phyloP scores from a whole-genome alignment of 1,139 yeast species.

The Yamadazyma conglobata region DNA sequence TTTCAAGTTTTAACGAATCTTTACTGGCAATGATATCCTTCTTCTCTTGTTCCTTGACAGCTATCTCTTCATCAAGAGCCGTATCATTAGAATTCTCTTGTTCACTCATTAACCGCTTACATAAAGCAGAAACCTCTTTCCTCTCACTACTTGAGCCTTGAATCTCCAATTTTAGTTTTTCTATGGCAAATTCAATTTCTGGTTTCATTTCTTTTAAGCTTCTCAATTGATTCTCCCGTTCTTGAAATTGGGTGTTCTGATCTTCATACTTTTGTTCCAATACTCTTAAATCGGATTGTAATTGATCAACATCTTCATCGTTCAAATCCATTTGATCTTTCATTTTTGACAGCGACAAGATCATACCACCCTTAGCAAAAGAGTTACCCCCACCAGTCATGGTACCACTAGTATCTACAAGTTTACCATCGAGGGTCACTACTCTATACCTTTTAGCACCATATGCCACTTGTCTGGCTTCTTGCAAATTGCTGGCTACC shows the following conservation, averaged over 20 bases:
- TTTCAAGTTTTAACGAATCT: constrained; percentile 46
- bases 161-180: constrained; percentile 63
- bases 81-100: constrained; percentile 25
- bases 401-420: constrained; percentile 94
- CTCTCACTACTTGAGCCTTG: constrained; percentile 52
- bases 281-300: constrained; percentile 51
- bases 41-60: constrained; percentile 36
- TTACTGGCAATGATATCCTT: constrained; percentile 34
- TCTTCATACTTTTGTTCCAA: constrained; percentile 55
- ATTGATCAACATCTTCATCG: constrained; percentile 56
- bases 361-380: constrained; percentile 65
- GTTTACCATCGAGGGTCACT: constrained; percentile 88
- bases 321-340: constrained; percentile 28
- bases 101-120: constrained; percentile 37
- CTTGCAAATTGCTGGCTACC: constrained; percentile 73
- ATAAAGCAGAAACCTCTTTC: constrained; percentile 36
- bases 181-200: constrained; percentile 59
- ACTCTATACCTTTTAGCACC: constrained; percentile 80
- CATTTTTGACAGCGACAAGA: constrained; percentile 28
- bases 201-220: constrained; percentile 66
- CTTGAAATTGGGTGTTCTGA: constrained; percentile 51
- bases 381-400: constrained; percentile 94
- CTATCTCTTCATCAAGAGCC: constrained; percentile 34
- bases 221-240: constrained; percentile 58
- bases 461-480: constrained; percentile 87